phyloP scores from a whole-genome alignment of 495 filamentous ascomycete species.

The Darksidea phi region DNA sequence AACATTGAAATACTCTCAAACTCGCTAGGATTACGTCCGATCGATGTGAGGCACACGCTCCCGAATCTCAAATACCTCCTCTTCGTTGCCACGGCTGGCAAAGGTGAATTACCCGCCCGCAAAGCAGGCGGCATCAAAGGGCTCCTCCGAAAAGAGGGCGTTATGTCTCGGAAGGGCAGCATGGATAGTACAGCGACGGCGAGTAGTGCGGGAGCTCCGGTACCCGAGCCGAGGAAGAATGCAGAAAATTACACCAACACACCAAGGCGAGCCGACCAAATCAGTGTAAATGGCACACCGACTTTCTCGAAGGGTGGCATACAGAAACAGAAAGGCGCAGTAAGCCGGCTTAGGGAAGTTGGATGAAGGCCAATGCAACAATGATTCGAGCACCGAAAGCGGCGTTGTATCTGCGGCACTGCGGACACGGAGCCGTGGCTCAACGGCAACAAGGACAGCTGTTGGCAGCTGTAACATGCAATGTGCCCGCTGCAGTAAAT shows the following conservation, averaged over 20 bases:
- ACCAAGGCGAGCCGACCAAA: background rate
- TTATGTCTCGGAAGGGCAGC: slow-evolving; percentile 28
- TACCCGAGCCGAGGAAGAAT: slow-evolving; percentile 1
- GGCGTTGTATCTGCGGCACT: background rate
- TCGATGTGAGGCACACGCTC: slow-evolving; percentile 87
- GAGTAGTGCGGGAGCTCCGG: slow-evolving; percentile 19
- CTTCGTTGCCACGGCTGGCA: slow-evolving; percentile 76
- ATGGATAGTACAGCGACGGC: slow-evolving; percentile 28
- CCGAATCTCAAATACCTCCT: slow-evolving; percentile 93
- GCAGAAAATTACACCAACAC: slow-evolving; percentile 5
- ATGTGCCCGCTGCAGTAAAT: no score
- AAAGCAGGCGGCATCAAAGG: slow-evolving; percentile 76
- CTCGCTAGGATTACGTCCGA: slow-evolving; percentile 67
- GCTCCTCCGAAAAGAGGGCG: slow-evolving; percentile 47
- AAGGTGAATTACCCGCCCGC: slow-evolving; percentile 70
- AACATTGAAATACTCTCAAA: slow-evolving; percentile 82
- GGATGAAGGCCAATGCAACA: slow-evolving; percentile 2
- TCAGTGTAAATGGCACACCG: slow-evolving; percentile 11
- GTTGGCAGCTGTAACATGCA: no score
- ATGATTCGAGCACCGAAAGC: background rate
- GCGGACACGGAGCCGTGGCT: no score
- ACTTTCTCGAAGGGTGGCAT: background rate
- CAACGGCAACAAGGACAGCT: no score
- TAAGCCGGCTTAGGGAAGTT: slow-evolving; percentile 29
- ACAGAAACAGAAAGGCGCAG: slow-evolving; percentile 22